phyloP scores from a whole-genome alignment of 805 yeast genomes.

The Cyberlindnera sargentensis region DNA sequence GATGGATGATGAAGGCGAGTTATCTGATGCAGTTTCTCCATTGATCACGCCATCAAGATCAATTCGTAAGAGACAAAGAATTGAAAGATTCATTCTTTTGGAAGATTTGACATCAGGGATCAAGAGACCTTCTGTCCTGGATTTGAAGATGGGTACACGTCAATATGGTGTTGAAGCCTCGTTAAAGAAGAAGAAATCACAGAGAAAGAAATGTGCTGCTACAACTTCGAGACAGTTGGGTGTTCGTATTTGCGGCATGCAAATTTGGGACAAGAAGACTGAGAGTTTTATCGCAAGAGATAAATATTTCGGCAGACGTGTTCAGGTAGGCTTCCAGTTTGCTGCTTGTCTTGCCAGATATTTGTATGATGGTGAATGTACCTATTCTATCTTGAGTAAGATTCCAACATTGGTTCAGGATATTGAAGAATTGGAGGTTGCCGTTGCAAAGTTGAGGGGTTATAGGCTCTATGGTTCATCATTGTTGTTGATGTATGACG shows the following conservation, averaged over 20 bases:
- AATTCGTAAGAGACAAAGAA: slow-evolving; percentile 38
- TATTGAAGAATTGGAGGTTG: slow-evolving; percentile 48
- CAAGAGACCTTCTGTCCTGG: slow-evolving; percentile 83
- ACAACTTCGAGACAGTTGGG: slow-evolving; percentile 84
- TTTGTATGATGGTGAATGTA: slow-evolving; percentile 64
- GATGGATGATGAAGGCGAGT: slow-evolving; percentile 36
- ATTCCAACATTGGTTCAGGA: slow-evolving; percentile 60
- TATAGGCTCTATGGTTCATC: slow-evolving; percentile 92
- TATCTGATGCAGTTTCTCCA: slow-evolving; percentile 17
- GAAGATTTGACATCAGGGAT: slow-evolving; percentile 88
- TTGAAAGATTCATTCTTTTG: slow-evolving; percentile 75
- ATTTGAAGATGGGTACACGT: slow-evolving; percentile 96
- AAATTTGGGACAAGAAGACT: slow-evolving; percentile 54
- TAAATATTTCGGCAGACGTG: slow-evolving; percentile 85
- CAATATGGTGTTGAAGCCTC: slow-evolving; percentile 96
- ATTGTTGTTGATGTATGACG: slow-evolving; percentile 84
- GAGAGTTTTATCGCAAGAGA: slow-evolving; percentile 61
- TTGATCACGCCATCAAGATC: slow-evolving; percentile 14
- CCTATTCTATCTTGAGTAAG: slow-evolving; percentile 53
- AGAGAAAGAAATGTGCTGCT: slow-evolving; percentile 66
- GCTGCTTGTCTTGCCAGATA: slow-evolving; percentile 68
- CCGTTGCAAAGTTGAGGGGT: slow-evolving; percentile 53
- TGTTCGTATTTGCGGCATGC: slow-evolving; percentile 92
- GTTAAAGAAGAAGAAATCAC: slow-evolving; percentile 64
- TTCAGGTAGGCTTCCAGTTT: slow-evolving; percentile 68